Evolutionary conservation across 2,329 filamentous ascomycete species (phyloP), one percentile per base, ranked within the genome.

Genomic region (Aspergillus puulaauensis): DNA sequence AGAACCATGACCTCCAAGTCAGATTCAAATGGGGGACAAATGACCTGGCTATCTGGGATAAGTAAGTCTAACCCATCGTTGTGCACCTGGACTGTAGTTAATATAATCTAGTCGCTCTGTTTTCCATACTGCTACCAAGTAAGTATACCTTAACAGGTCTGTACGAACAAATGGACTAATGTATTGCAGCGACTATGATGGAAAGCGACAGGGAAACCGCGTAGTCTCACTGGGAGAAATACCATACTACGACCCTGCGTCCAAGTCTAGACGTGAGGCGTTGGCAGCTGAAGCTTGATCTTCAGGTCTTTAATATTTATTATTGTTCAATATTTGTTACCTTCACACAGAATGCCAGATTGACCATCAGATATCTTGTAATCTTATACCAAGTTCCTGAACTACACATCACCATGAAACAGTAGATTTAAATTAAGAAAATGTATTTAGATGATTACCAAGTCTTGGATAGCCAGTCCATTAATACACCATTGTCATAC

Each of bases 31-130:
- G 57, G 57, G 27, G 41, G 6, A 51, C 35, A 2, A 49, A 56
- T 19, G 57, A 59, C 39, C n/a, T 59, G 2, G 57, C 49, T 4
- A 56, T 59, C 6, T 59, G 57, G 57, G 57, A 59, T 39, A 59
- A 59, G 53, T 56, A 50, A n/a, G 44, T 55, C 0, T 41, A 4
- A 52, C 58, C 55, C 55, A 64, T 6, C 2, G 19, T 37, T 19
- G 9, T 12, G 2, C 24, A 12, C 3, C 7, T 37, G n/a, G 9
- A 2, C 8, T 15, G 8, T 9, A 3, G 24, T 8, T 31, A 31
- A 31, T 31, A 9, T 31, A 17, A 9, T 41, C 2, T 19, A 55
- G 52, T n/a, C 52, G 52, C 35, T 55, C 52, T 7, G 52, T 55
- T 12, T 55, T 55, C 45, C 52, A 55, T 14, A 49, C 52, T n/a